Evolutionary conservation across 1,284 basidiomycete species (phyloP).

Genomic region (Hortiboletus rubellus): DNA sequence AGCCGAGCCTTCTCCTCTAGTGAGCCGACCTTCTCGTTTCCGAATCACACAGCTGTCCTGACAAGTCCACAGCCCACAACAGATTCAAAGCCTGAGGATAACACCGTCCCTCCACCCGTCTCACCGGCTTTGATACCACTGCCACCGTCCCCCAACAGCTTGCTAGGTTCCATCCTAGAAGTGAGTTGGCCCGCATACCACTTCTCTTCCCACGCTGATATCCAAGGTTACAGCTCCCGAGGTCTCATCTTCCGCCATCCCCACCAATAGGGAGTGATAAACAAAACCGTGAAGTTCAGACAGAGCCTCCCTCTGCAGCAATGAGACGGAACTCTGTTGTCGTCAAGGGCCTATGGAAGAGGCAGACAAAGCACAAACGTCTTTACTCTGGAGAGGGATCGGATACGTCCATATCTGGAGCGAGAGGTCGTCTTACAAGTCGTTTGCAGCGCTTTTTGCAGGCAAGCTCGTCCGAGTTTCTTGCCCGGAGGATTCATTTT

Average conservation of each 20-base stretch:
- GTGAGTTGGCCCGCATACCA: slow-evolving; percentile 3
- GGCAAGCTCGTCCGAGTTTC: slow-evolving; percentile 8
- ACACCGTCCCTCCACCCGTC: not conserved
- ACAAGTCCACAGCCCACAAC: slow-evolving; percentile 13
- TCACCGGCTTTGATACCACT: slow-evolving; percentile 27
- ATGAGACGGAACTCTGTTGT: not conserved
- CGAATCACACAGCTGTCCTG: not conserved
- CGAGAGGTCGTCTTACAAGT: slow-evolving; percentile 8
- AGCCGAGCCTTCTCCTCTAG: slow-evolving; percentile 9
- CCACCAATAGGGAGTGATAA: not conserved
- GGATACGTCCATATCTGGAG: not conserved
- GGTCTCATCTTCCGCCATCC: slow-evolving; percentile 5
- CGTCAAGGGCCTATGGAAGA: slow-evolving; percentile 18
- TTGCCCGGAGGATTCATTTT: not conserved
- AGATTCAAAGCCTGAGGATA: slow-evolving; percentile 7
- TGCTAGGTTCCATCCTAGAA: slow-evolving; percentile 24
- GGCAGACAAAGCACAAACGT: slow-evolving; percentile 3
- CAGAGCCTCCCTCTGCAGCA: not conserved
- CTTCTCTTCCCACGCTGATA: not conserved
- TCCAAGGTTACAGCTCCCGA: slow-evolving; percentile 18
- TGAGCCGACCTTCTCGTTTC: slow-evolving; percentile 4
- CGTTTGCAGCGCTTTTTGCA: slow-evolving; percentile 20
- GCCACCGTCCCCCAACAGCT: slow-evolving; percentile 24
- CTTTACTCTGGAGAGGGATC: not conserved
- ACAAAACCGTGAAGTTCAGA: slow-evolving; percentile 10